Conservation (phyloP, 108 stramenopile species). For the Fistulifera solaris region DNA sequence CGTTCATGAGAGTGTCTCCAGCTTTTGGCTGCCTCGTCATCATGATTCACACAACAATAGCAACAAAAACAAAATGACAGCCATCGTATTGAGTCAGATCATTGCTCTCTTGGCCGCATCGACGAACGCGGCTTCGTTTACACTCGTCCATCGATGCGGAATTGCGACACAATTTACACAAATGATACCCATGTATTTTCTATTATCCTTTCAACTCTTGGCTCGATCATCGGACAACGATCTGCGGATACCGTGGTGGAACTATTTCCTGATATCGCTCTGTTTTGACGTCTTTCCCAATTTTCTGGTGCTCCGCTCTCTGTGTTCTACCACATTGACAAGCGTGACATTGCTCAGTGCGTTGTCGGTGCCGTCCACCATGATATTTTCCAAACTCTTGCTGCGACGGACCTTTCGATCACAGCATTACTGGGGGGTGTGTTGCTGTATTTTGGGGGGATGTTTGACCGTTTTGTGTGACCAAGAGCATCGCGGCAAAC, state of each 20-base stretch:
- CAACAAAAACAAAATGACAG: background rate
- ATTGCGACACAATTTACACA: slow-evolving; percentile 26
- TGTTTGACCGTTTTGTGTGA: slow-evolving; percentile 33
- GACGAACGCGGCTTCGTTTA: slow-evolving; percentile 54
- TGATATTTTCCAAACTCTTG: slow-evolving; percentile 61
- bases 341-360: slow-evolving; percentile 73
- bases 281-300: slow-evolving; percentile 70
- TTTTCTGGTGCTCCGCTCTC: slow-evolving; percentile 51
- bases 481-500: background rate
- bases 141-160: slow-evolving; percentile 31
- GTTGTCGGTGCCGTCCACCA: slow-evolving; percentile 76
- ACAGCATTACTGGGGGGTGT: slow-evolving; percentile 33
- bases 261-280: slow-evolving; percentile 41
- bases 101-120: slow-evolving; percentile 46
- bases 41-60: no score
- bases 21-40: no score
- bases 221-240: slow-evolving; percentile 1
- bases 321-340: slow-evolving; percentile 75
- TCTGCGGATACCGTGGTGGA: slow-evolving; percentile 32
- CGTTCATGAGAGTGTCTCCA: no score
- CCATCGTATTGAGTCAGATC: slow-evolving; percentile 43
- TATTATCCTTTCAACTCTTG: slow-evolving; percentile 28
- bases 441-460: slow-evolving; percentile 37
- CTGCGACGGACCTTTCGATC: slow-evolving; percentile 30
- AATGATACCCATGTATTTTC: slow-evolving; percentile 20